A percentile compares a stretch with the other conserved stretches of the same genome.
Evolutionary conservation across 73 alveolate species (phyloP).

Genomic region (Tetrahymena borealis): DNA sequence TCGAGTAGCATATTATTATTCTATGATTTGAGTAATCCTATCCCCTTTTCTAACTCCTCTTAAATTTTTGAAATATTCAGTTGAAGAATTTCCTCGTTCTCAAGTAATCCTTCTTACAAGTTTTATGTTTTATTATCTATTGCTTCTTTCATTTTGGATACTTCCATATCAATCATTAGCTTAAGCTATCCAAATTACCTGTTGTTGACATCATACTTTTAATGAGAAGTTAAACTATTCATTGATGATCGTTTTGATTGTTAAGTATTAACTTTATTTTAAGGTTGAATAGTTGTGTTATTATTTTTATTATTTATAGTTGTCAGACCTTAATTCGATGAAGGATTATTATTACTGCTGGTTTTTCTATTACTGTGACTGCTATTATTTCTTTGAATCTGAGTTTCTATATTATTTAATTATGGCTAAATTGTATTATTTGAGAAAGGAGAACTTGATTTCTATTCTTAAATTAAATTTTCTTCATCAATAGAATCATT

Average conservation of each 20-base stretch:
- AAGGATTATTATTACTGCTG: not conserved
- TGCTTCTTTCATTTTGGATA: not conserved
- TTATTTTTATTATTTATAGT: not conserved
- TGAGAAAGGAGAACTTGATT: not conserved
- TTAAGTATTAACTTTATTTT: not conserved
- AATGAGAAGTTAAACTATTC: not conserved
- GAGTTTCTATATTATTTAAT: not conserved
- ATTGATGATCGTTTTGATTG: not conserved
- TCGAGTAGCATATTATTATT: not conserved
- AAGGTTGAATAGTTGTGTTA: not conserved
- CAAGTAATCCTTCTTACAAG: not conserved
- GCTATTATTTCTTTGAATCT: not conserved
- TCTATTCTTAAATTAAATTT: not conserved
- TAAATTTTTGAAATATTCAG: not conserved
- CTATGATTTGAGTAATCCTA: not conserved
- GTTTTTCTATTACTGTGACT: not conserved
- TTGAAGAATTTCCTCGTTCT: not conserved
- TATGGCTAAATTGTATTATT: not conserved
- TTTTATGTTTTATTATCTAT: not conserved
- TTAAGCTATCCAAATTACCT: not conserved
- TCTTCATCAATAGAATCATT: not conserved
- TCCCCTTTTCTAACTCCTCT: not conserved
- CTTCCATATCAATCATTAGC: not conserved
- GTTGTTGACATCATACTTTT: not conserved
- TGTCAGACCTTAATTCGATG: not conserved